These are phyloP conservation scores for Lachnellula hyalina DNA, from an alignment of 2,329 filamentous ascomycete species.

Conservation along the genomic window DNA sequence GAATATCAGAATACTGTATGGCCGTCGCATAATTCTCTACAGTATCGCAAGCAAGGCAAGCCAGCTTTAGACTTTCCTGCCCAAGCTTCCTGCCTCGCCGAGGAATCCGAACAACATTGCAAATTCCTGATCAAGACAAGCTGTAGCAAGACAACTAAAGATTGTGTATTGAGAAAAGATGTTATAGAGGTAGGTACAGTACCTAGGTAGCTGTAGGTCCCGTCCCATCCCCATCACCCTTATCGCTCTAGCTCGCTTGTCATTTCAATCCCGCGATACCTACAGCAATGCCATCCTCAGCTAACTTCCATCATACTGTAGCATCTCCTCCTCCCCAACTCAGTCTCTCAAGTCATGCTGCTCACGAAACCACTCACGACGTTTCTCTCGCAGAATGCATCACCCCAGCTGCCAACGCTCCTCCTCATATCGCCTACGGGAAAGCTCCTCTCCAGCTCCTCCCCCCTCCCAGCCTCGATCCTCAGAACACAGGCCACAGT, in stretches of 20 bases:
- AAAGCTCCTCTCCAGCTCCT: slow-evolving; percentile 59
- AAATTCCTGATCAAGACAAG: no score
- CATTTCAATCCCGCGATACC: background rate
- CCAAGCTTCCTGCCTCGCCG: no score
- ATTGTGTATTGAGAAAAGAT: background rate
- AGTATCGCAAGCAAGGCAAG: background rate
- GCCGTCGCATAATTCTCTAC: no score
- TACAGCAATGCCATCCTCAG: background rate
- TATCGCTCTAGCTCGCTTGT: background rate
- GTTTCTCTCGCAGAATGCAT: slow-evolving; percentile 55
- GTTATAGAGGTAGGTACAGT: background rate
- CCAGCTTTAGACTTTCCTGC: background rate
- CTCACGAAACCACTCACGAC: slow-evolving; percentile 60
- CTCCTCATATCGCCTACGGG: slow-evolving; percentile 56
- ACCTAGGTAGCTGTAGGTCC: no score
- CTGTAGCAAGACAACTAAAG: background rate
- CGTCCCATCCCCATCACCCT: no score
- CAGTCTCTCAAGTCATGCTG: slow-evolving; percentile 38
- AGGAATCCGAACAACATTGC: no score
- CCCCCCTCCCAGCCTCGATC: slow-evolving; percentile 47
- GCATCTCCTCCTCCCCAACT: slow-evolving; percentile 20
- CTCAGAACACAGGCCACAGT: slow-evolving; percentile 61
- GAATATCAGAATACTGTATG: no score
- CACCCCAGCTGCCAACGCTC: slow-evolving; percentile 50
- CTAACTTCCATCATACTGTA: background rate